phyloP scores from a whole-genome alignment of 768 basidiomycete species.

The Kwoniella pini region DNA sequence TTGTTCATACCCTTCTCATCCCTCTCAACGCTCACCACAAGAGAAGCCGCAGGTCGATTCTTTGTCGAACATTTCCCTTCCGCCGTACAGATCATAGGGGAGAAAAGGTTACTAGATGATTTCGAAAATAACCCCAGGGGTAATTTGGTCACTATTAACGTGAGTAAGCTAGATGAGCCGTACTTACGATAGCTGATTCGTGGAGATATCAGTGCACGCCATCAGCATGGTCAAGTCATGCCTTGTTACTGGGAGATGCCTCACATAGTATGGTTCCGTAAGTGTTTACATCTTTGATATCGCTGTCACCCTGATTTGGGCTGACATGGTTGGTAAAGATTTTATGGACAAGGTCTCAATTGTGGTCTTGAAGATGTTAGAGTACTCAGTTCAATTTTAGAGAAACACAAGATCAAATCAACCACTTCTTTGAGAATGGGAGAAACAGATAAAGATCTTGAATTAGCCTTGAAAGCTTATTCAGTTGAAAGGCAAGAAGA shows the following conservation, averaged over 20 bases:
- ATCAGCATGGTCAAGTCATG: slow-evolving; percentile 33
- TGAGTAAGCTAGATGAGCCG: slow-evolving; percentile 59
- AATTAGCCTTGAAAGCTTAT: slow-evolving; percentile 72
- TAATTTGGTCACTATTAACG: slow-evolving; percentile 89
- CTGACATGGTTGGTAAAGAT: slow-evolving; percentile 23
- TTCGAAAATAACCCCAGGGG: slow-evolving; percentile 83
- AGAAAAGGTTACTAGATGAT: slow-evolving; percentile 71
- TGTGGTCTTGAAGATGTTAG: slow-evolving; percentile 97
- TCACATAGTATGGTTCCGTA: slow-evolving; percentile 96
- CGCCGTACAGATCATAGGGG: slow-evolving; percentile 81
- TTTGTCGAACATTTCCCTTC: slow-evolving; percentile 84
- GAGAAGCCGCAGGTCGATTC: slow-evolving; percentile 65
- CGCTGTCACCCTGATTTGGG: slow-evolving; percentile 59
- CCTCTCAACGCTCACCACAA: slow-evolving; percentile 63
- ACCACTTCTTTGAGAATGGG: slow-evolving; percentile 49
- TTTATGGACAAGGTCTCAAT: slow-evolving; percentile 82
- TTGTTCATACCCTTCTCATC: slow-evolving; percentile 82
- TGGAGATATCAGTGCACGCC: slow-evolving; percentile 47
- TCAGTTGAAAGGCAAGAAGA: slow-evolving; percentile 81
- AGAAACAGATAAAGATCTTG: slow-evolving; percentile 55
- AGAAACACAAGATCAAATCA: slow-evolving; percentile 67
- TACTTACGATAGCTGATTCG: too few relatives aligned
- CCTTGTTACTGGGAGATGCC: slow-evolving; percentile 85
- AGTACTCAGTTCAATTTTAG: slow-evolving; percentile 74
- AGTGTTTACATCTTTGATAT: slow-evolving; percentile 56